Base-by-base conservation (phyloP, 192 early-diverging fungal species). In the Backusella westeae region DNA sequence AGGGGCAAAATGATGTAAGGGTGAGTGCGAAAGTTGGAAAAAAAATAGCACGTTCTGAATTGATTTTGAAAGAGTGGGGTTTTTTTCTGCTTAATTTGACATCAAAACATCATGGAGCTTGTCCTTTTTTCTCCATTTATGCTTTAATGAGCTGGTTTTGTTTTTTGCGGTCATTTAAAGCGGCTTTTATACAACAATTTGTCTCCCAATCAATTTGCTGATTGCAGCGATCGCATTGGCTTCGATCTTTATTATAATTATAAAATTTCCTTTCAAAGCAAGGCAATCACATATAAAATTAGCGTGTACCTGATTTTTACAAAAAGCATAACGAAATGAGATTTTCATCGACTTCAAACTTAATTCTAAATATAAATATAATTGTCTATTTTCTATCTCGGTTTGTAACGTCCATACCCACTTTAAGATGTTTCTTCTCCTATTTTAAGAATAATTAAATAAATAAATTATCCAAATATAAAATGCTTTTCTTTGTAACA, bases 361-460 rank as follows among this genome's bases (percentile, higher is more conserved):
- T 63, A 63, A 29, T 26, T 63, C 56, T 63, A 63, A 26, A 23
- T 56, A 56, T 56, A 56, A 23, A 29, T 26, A 49, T n/a, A 49
- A 49, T 2, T n/a, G 7, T 49, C 19, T 49, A 6, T 6, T 49
- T 19, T 49, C 3, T 49, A n/a, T n/a, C 6, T 49, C 46, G 6
- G 46, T 56, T 56, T 56, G 19, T 53, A 19, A 21, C 8, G 2
- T n/a, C 23, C 8, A 21, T n/a, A 8, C n/a, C n/a, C 8, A 23
- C 53, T 56, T 56, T 56, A 56, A 56, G 53, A 21, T 29, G 23
- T 5, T 2, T 26, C 56, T 14, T 63, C 26, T 63, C 56, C 56
- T 63, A 63, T 63, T 63, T 63, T 63, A 63, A 63, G 56, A 26
- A 63, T 63, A 26, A 63, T 59, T 56, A 56, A 56, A 56, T 21